These are phyloP conservation scores for Crithidia mellificae DNA, from an alignment of 208 protist genomes.

Conservation along the genomic window DNA sequence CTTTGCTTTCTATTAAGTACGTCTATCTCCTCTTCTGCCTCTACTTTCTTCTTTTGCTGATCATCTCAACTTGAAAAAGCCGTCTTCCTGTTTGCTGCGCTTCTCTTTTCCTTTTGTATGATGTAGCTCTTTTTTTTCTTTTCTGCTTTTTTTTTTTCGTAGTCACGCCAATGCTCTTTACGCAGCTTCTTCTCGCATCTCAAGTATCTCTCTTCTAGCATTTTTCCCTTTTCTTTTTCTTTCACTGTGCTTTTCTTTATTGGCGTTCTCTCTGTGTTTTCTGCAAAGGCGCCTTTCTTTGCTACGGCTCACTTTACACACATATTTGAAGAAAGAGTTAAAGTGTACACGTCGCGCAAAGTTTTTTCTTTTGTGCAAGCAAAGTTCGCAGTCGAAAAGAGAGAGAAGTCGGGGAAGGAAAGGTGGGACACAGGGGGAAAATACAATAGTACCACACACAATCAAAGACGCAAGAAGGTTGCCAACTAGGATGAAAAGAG, in stretches of 20 bases:
- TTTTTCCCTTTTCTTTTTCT: background rate
- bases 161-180: no score
- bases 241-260: background rate
- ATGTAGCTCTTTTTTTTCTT: background rate
- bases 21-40: constrained; percentile 2
- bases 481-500: no score
- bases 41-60: constrained; percentile 4
- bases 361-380: background rate
- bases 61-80: background rate
- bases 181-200: background rate
- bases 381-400: background rate
- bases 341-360: no score
- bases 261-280: no score
- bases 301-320: no score
- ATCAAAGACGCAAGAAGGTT: no score
- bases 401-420: no score
- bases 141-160: no score
- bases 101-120: background rate
- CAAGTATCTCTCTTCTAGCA: background rate
- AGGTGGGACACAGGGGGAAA: no score
- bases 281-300: no score
- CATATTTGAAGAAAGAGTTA: background rate
- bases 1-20: background rate
- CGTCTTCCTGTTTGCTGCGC: background rate
- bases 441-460: no score